Evolutionary conservation across 2,329 filamentous ascomycete species (phyloP).

Genomic region (Aspergillus aculeatinus): DNA sequence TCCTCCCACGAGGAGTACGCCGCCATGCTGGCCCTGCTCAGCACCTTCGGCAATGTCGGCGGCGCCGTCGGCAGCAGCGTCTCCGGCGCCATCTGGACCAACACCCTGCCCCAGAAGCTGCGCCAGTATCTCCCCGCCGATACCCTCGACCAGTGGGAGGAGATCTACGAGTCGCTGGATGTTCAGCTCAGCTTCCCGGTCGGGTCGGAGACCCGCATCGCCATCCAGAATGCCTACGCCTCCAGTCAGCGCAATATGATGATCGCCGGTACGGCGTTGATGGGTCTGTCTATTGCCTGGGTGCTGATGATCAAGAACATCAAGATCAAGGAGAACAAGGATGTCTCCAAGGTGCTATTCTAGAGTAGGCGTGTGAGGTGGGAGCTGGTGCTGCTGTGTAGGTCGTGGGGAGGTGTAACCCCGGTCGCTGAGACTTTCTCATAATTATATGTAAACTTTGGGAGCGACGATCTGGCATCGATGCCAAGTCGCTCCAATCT

Average conservation of each 20-base stretch:
- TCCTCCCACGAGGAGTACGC: slow-evolving; percentile 54
- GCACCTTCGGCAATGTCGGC: slow-evolving; percentile 33
- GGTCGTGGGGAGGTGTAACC: not conserved
- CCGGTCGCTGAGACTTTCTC: not conserved
- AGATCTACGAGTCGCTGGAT: slow-evolving; percentile 16
- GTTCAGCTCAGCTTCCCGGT: slow-evolving; percentile 33
- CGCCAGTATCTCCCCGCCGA: slow-evolving; percentile 32
- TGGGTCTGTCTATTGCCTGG: slow-evolving; percentile 11
- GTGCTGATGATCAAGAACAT: slow-evolving; percentile 12
- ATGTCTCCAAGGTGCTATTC: not conserved
- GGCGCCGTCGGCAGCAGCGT: slow-evolving; percentile 33
- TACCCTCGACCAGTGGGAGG: slow-evolving; percentile 6
- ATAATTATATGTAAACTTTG: too few species aligned
- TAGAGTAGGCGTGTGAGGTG: not conserved
- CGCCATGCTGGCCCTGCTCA: slow-evolving; percentile 49
- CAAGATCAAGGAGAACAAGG: slow-evolving; percentile 12
- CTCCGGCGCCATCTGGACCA: slow-evolving; percentile 36
- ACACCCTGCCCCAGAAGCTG: slow-evolving; percentile 39
- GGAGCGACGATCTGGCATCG: too few species aligned
- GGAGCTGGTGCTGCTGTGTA: not conserved
- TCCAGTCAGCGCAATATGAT: slow-evolving; percentile 44
- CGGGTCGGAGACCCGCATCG: slow-evolving; percentile 40
- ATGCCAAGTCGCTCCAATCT: too few species aligned
- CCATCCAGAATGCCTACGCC: slow-evolving; percentile 47
- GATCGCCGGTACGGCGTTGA: slow-evolving; percentile 29